Percentiles rank a stretch among this genome's conserved stretches.
Evolutionary conservation across 2,329 filamentous ascomycete genomes (phyloP).

Genomic region (Botrytis sinoallii): DNA sequence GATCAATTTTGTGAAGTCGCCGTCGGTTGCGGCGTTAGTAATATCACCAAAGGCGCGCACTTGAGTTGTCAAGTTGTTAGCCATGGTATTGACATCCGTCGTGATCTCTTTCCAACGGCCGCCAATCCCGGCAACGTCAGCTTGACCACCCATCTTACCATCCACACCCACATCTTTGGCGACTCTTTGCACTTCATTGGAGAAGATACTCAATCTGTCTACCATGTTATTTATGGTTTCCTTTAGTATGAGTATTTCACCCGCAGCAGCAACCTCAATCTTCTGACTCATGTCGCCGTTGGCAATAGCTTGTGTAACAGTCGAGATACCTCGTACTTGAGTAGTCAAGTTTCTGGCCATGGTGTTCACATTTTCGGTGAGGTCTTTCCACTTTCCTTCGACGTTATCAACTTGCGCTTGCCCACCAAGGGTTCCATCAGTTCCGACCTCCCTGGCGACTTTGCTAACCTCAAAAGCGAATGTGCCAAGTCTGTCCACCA

Average conservation of each 20-base stretch:
- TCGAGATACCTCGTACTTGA: slow-evolving; percentile 85
- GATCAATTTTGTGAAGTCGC: slow-evolving; percentile 94
- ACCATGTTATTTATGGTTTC: slow-evolving; percentile 99
- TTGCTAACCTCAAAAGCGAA: slow-evolving; percentile 97
- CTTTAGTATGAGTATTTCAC: slow-evolving; percentile 90
- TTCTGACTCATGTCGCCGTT: slow-evolving; percentile 95
- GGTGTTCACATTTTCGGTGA: slow-evolving; percentile 85
- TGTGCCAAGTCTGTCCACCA: slow-evolving; percentile 95
- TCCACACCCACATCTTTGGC: slow-evolving; percentile 96
- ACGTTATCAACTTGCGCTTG: slow-evolving; percentile 93
- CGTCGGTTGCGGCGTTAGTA: slow-evolving; percentile 94
- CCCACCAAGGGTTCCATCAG: slow-evolving; percentile 88
- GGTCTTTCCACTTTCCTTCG: slow-evolving; percentile 96
- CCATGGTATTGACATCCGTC: slow-evolving; percentile 45
- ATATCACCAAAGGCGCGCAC: slow-evolving; percentile 98
- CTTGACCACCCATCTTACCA: slow-evolving; percentile 97
- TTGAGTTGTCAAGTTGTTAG: slow-evolving; percentile 81
- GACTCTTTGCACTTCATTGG: slow-evolving; percentile 90
- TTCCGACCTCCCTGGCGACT: slow-evolving; percentile 92
- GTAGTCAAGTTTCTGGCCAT: slow-evolving; percentile 67
- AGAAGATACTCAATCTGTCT: slow-evolving; percentile 90
- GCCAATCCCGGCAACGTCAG: slow-evolving; percentile 87
- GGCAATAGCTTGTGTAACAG: slow-evolving; percentile 91
- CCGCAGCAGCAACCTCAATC: slow-evolving; percentile 91
- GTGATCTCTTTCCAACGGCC: slow-evolving; percentile 99